Percentiles rank a stretch among this genome's conserved stretches.
Conservation (phyloP, 2,329 filamentous ascomycete species). For the Claviceps monticola region DNA sequence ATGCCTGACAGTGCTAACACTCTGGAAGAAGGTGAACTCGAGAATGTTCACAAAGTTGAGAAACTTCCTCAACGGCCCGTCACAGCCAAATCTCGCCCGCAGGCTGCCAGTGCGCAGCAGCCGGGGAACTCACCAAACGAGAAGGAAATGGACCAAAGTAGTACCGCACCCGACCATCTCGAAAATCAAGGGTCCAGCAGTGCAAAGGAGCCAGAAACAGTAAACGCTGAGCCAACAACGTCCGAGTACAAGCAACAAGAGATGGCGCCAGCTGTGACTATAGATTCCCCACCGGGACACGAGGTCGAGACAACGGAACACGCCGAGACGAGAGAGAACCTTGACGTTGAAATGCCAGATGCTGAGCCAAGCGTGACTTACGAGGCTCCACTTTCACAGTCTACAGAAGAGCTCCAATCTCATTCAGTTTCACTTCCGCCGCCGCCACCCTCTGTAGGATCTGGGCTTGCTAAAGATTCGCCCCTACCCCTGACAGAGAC, state of each 20-base stretch:
- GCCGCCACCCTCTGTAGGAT: slow-evolving; percentile 23
- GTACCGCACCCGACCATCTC: slow-evolving; percentile 23
- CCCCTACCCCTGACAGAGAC: slow-evolving; percentile 27
- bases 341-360: slow-evolving; percentile 57
- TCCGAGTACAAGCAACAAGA: slow-evolving; percentile 37
- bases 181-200: slow-evolving; percentile 31
- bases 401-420: slow-evolving; percentile 22
- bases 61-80: slow-evolving; percentile 40
- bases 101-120: slow-evolving; percentile 37
- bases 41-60: slow-evolving; percentile 45
- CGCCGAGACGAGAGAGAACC: slow-evolving; percentile 33
- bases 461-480: slow-evolving; percentile 26
- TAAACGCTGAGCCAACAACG: slow-evolving; percentile 25
- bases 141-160: slow-evolving; percentile 29
- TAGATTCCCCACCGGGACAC: slow-evolving; percentile 26
- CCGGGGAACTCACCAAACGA: slow-evolving; percentile 29
- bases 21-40: slow-evolving; percentile 35
- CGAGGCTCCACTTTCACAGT: slow-evolving; percentile 26
- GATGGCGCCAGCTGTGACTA: slow-evolving; percentile 21
- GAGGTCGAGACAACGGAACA: slow-evolving; percentile 14
- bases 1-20: slow-evolving; percentile 45
- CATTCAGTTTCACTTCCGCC: slow-evolving; percentile 30
- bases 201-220: slow-evolving; percentile 30
- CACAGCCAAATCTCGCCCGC: slow-evolving; percentile 39
- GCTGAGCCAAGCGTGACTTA: slow-evolving; percentile 37